phyloP scores from a whole-genome alignment of 2,329 filamentous ascomycete genomes.

The Claviceps sp. region DNA sequence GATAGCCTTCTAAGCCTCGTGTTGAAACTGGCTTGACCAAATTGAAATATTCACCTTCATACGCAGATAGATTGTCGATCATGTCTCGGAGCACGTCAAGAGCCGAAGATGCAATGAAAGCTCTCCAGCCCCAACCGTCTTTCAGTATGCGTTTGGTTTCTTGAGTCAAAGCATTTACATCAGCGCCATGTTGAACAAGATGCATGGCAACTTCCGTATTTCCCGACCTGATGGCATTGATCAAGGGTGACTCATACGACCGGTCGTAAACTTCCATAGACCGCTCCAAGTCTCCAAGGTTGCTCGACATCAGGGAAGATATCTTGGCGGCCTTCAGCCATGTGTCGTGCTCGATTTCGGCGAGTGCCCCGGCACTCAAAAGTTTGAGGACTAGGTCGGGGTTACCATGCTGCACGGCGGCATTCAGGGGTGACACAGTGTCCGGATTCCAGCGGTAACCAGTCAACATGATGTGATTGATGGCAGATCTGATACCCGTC shows the following conservation, averaged over 20 bases:
- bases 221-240: slow-evolving; percentile 40
- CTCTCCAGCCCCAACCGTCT: slow-evolving; percentile 17
- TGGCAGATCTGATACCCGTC: slow-evolving; percentile 44
- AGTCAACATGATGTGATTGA: slow-evolving; percentile 48
- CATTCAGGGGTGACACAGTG: slow-evolving; percentile 38
- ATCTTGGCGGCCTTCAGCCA: slow-evolving; percentile 47
- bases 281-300: slow-evolving; percentile 27
- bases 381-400: slow-evolving; percentile 42
- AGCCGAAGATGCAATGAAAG: slow-evolving; percentile 31
- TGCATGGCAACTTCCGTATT: slow-evolving; percentile 34
- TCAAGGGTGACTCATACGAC: slow-evolving; percentile 48
- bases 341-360: slow-evolving; percentile 46
- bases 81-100: slow-evolving; percentile 47
- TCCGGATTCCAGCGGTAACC: slow-evolving; percentile 19
- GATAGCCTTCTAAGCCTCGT: slow-evolving; percentile 35
- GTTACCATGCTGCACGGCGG: slow-evolving; percentile 43
- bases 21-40: slow-evolving; percentile 6
- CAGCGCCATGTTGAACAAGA: slow-evolving; percentile 49
- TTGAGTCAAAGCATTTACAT: slow-evolving; percentile 46
- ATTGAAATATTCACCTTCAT: slow-evolving; percentile 15
- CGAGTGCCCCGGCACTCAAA: slow-evolving; percentile 47
- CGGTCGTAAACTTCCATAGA: slow-evolving; percentile 36
- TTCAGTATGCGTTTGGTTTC: slow-evolving; percentile 22
- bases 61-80: slow-evolving; percentile 34
- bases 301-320: slow-evolving; percentile 21